Conservation (phyloP, 306 rosid species). For the Cicer yamashitae region DNA sequence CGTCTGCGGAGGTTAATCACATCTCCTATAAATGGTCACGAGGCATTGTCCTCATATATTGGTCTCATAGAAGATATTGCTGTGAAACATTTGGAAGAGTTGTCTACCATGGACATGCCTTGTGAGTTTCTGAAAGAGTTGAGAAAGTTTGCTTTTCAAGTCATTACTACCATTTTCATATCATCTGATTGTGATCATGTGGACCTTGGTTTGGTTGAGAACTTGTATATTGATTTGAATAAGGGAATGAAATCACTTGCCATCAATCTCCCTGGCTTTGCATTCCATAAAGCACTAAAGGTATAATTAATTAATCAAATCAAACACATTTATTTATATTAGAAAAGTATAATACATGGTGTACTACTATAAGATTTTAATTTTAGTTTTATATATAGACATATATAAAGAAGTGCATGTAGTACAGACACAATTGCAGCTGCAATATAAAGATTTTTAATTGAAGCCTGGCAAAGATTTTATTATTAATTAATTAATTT, state of each 20-base stretch:
- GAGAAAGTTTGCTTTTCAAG: conserved; percentile 64
- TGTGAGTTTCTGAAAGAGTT: conserved; percentile 63
- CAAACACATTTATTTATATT: neutral
- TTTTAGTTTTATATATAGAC: too few relatives aligned
- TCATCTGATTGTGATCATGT: conserved; percentile 47
- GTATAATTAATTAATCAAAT: conserved; percentile 33
- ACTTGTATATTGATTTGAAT: conserved; percentile 53
- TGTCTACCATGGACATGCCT: conserved; percentile 42
- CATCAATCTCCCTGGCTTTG: conserved; percentile 73
- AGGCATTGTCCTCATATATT: conserved; percentile 57
- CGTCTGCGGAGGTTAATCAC: conserved; percentile 72
- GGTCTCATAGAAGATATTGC: conserved; percentile 48
- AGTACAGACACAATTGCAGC: too few relatives aligned
- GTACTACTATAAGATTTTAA: neutral
- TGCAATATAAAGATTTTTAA: neutral
- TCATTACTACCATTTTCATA: conserved; percentile 64
- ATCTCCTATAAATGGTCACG: conserved; percentile 64
- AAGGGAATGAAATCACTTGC: conserved; percentile 68
- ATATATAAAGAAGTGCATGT: too few relatives aligned
- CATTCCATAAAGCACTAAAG: conserved; percentile 71
- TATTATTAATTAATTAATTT: neutral
- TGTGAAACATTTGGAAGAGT: conserved; percentile 45
- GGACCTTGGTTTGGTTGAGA: conserved; percentile 49
- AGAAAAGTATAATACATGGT: neutral
- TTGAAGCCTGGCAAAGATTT: neutral